Conservation (phyloP, 2,329 filamentous ascomycete species). For the Dactylonectria macrodidyma region DNA sequence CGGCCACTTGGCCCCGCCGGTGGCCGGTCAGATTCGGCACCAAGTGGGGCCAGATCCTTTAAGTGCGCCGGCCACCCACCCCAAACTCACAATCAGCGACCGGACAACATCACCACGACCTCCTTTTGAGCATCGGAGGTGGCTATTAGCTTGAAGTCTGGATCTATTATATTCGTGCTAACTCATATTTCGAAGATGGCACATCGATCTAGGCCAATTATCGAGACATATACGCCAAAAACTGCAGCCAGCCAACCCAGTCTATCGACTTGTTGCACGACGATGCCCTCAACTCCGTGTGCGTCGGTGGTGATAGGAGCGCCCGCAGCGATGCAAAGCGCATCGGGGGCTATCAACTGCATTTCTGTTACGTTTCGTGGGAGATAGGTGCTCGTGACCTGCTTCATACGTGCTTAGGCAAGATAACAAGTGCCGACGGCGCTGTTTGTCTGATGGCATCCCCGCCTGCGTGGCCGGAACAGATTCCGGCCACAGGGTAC, state of each 20-base stretch:
- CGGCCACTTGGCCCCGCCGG: constrained; percentile 47
- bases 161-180: no score
- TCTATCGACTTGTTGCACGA: constrained; percentile 2
- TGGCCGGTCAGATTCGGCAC: constrained; percentile 45
- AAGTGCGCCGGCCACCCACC: constrained; percentile 29
- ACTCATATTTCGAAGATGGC: not conserved
- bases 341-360: constrained; percentile 12
- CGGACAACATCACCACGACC: constrained; percentile 5
- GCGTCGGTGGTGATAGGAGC: constrained; percentile 16
- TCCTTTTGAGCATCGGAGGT: constrained; percentile 1
- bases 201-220: not conserved
- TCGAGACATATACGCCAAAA: not conserved
- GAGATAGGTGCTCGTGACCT: constrained; percentile 35
- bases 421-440: constrained; percentile 36
- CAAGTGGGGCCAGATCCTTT: constrained; percentile 28
- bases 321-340: constrained; percentile 22
- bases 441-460: constrained; percentile 41
- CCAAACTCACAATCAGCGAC: constrained; percentile 3
- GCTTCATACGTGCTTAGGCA: constrained; percentile 31
- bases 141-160: not conserved
- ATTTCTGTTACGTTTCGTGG: constrained; percentile 47
- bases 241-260: not conserved
- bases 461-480: constrained; percentile 60
- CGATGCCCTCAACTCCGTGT: constrained; percentile 24
- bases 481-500: constrained; percentile 65